Conservation (phyloP, 148 eudicot species). For the Chenopodium album region DNA sequence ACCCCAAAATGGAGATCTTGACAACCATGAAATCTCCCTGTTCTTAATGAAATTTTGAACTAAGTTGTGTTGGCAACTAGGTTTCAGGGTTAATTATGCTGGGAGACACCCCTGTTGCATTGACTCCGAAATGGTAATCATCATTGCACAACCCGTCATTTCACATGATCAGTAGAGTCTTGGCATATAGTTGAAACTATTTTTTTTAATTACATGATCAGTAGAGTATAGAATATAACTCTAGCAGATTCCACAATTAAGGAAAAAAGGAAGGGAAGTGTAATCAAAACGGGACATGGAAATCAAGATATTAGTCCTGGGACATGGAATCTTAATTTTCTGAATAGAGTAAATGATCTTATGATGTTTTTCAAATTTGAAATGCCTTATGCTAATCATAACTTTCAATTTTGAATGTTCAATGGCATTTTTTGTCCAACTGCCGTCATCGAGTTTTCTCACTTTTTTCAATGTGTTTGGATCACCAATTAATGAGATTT, state of each 20-base stretch:
- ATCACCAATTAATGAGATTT: neutral
- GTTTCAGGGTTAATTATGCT: neutral
- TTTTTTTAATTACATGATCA: neutral
- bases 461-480: neutral
- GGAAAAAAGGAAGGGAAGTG: too few species aligned
- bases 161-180: neutral
- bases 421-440: neutral
- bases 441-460: neutral
- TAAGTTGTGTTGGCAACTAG: neutral
- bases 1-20: neutral
- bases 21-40: neutral
- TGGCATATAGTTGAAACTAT: neutral
- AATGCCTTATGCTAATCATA: neutral
- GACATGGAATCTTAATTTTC: neutral
- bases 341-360: neutral
- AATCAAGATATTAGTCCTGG: too few species aligned
- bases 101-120: neutral
- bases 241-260: neutral
- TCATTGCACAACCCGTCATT: neutral
- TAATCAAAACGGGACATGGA: too few species aligned
- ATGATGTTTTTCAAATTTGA: neutral
- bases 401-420: neutral
- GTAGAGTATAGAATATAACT: neutral
- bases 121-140: neutral
- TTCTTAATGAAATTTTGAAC: neutral